A percentile compares a stretch with the other conserved stretches of the same genome.
phyloP scores from a whole-genome alignment of 257 asterid species.

The Knoxia roxburghii region DNA sequence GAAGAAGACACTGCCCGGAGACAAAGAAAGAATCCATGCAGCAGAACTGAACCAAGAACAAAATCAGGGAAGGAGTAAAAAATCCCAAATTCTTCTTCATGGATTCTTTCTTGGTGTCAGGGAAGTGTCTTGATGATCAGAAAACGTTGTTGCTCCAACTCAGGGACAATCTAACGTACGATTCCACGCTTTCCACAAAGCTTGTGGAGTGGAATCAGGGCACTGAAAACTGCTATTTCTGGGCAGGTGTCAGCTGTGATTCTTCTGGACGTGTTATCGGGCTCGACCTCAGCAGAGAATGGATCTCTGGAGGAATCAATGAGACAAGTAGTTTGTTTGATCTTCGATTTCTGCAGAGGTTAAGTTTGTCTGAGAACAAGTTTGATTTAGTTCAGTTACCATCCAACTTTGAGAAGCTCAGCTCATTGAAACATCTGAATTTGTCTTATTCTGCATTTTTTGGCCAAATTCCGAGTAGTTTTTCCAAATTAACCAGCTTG shows the following conservation, averaged over 20 bases:
- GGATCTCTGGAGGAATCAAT: constrained; percentile 33
- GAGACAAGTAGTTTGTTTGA: constrained; percentile 20
- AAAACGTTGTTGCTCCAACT: constrained; percentile 38
- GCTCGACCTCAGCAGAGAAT: constrained; percentile 47
- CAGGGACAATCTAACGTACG: constrained; percentile 35
- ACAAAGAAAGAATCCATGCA: constrained; percentile 12
- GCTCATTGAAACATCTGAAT: background rate
- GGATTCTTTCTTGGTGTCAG: constrained; percentile 19
- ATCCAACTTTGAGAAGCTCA: constrained; percentile 7
- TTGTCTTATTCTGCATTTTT: constrained; percentile 1
- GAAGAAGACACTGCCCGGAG: constrained; percentile 25
- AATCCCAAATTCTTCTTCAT: background rate
- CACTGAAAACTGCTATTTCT: constrained; percentile 33
- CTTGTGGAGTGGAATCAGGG: constrained; percentile 40
- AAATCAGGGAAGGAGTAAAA: background rate
- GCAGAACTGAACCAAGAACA: background rate
- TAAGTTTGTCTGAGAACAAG: constrained; percentile 21
- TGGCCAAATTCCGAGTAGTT: background rate
- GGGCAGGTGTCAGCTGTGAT: constrained; percentile 55
- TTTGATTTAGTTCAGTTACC: constrained; percentile 11
- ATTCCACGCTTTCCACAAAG: constrained; percentile 49
- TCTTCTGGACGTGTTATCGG: constrained; percentile 26
- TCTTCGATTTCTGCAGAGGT: constrained; percentile 13
- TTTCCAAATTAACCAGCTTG: constrained; percentile 3
- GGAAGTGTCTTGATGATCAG: constrained; percentile 32